Conservation (phyloP, 176 grass and related monocot genomes). For the Pontederia crassipes region DNA sequence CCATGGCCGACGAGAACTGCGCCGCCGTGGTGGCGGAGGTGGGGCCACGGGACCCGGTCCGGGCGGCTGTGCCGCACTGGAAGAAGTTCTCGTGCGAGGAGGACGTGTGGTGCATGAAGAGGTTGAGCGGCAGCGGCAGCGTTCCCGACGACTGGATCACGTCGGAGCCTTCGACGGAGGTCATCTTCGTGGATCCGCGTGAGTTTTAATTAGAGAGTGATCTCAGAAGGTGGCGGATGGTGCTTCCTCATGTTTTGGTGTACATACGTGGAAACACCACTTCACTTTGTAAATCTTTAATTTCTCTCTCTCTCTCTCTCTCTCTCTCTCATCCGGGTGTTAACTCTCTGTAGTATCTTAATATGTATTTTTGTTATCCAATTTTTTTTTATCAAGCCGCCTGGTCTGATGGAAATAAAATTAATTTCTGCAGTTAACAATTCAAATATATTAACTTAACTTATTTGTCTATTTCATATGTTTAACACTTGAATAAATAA, state of each 20-base stretch:
- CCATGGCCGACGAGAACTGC: constrained; percentile 31
- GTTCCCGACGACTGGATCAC: constrained; percentile 28
- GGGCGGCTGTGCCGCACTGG: constrained; percentile 39
- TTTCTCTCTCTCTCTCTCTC: neutral
- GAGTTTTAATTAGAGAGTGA: constrained; percentile 29
- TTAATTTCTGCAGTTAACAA: no score
- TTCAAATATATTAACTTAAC: no score
- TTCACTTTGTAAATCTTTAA: neutral
- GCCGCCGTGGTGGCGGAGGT: constrained; percentile 33
- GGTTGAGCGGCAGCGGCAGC: constrained; percentile 1
- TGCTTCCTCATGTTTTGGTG: constrained; percentile 3
- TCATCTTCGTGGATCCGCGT: constrained; percentile 56
- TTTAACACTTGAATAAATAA: no score
- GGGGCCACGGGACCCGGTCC: constrained; percentile 28
- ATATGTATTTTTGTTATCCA: no score
- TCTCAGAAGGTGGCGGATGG: no score
- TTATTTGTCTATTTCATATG: no score
- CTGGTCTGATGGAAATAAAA: no score
- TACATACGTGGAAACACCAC: neutral
- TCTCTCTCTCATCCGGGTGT: neutral
- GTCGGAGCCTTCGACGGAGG: constrained; percentile 14
- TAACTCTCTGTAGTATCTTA: no score
- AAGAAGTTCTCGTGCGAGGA: constrained; percentile 63
- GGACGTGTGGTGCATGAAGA: constrained; percentile 77
- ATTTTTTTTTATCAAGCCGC: no score